Evolutionary conservation across 2,329 filamentous ascomycete species (phyloP).

Genomic region (Piedraia hortae): DNA sequence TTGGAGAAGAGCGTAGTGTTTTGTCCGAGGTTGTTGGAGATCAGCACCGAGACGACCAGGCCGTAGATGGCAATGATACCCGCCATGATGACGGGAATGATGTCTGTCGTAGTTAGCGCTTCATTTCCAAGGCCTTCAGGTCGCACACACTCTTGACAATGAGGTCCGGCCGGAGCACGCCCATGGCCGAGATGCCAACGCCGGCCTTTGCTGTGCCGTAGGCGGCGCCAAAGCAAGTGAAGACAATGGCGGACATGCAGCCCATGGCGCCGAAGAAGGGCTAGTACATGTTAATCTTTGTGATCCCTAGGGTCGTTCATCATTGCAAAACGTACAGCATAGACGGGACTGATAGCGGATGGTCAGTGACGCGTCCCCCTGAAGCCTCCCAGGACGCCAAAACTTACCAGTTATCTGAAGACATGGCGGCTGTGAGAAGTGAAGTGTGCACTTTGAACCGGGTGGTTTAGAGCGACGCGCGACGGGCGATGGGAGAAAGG

Average conservation of each 20-base stretch:
- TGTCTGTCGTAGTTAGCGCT: conserved; percentile 33
- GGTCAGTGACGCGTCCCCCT: conserved; percentile 5
- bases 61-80: conserved; percentile 98
- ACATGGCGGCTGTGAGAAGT: conserved; percentile 29
- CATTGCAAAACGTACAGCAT: conserved; percentile 38
- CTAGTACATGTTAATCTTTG: conserved; percentile 13
- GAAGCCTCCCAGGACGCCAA: background rate
- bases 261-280: conserved; percentile 96
- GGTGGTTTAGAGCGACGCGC: too few relatives aligned
- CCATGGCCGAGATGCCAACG: conserved; percentile 94
- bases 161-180: conserved; percentile 87
- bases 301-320: background rate
- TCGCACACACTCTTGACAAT: conserved; percentile 89
- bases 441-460: too few relatives aligned
- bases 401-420: conserved; percentile 47
- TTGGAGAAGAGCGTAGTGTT: conserved; percentile 21
- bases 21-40: conserved; percentile 24
- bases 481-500: too few relatives aligned
- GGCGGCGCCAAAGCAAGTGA: conserved; percentile 86
- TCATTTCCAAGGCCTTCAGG: background rate
- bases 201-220: conserved; percentile 98
- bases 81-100: conserved; percentile 99
- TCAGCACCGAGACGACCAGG: conserved; percentile 25
- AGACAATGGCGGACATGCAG: conserved; percentile 82
- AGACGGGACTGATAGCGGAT: conserved; percentile 47